Evolutionary conservation across 192 early-diverging fungal genomes (phyloP), one percentile per base, ranked within the genome.

Genomic region (Coemansia sp.): DNA sequence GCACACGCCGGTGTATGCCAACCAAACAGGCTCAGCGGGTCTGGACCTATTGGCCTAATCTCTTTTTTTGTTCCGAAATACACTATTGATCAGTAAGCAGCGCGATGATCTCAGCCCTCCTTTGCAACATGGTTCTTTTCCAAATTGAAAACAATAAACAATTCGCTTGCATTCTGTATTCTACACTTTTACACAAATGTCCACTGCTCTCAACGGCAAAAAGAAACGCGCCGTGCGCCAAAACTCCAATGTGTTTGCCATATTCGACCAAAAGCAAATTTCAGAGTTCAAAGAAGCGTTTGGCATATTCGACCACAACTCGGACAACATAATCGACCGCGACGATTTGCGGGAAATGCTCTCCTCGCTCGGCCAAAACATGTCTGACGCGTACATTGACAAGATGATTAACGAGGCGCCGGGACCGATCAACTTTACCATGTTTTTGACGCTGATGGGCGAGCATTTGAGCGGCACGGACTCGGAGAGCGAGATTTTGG

Each of bases 251-350:
- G 94, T 96, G 17, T 98, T 98, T 83, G 94, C 92, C 45, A 94
- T 97, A 85, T 98, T 98, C 84, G 93, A 95, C 75, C 92, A 93
- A 60, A 85, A 91, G 60, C 95, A 97, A 73, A 95, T 98, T 57
- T 89, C 89, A 43, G 93, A 97, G 69, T 94, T 97, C 84, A 96
- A 95, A 68, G 94, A 98, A 72, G 93, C 94, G 35, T 98, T 98
- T 81, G 90, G 88, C 17, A 90, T 97, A 65, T 94, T 97, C 70
- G 96, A 97, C 72, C 89, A 94, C 77, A 92, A 97, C 69, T 85
- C 83, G 2, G 94, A 98, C 80, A 93, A 90, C 11, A 90, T 95
- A 60, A 82, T 98, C 22, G 94, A 95, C 84, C 86, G 85, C 38
- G 94, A 96, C 41, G 96, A 97, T 83, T 75, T 98, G 50, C 90